Base-by-base conservation (phyloP, 163 green algal genomes). In the Chlorella variabilis region DNA sequence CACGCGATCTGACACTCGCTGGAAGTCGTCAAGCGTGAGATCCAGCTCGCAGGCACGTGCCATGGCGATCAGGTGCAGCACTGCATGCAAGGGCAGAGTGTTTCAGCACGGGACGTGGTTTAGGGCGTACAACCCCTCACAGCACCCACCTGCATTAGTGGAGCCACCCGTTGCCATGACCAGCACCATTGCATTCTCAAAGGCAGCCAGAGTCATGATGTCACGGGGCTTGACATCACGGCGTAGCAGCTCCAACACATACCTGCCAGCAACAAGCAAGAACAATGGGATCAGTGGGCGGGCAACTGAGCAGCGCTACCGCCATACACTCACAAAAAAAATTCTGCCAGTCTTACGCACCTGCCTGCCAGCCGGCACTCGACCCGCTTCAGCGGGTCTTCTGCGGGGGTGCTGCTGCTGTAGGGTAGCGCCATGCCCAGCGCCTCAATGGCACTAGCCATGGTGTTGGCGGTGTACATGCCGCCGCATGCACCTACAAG, bases 391-490 rank as follows among this genome's bases (percentile, higher is more conserved):
- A 98, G 86, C 2, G 93, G 91, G 88, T 99, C 95, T 79, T 97
- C 94, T 21, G 97, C 97, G 1, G 97, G 97, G 66, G 96, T 97
- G 82, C 88, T 96, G 77, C 87, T 96, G 86, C 82, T 93, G 90
- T 98, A 98, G 11, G 97, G 97, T 81, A 99, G 90, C 6, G 88
- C 92, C 95, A 99, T 99, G 85, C 97, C 97, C 76, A 99, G 80
- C 0, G 97, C 93, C 91, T 99, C 97, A 66, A 99, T 98, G 56
- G 93, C 92, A 36, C 80, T 94, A 23, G 97, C 94, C 97, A 99
- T 99, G 38, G 97, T 99, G 92, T 99, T 99, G 81, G 97, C 97
- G 23, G 97, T 99, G 94, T 99, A 99, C 97, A 99, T 99, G 85
- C 97, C 97, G 34, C 97, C 97, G 85, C 97, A 99, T 1, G 97